Base-by-base conservation (phyloP, 1,284 basidiomycete species). In the Cerrena zonata region DNA sequence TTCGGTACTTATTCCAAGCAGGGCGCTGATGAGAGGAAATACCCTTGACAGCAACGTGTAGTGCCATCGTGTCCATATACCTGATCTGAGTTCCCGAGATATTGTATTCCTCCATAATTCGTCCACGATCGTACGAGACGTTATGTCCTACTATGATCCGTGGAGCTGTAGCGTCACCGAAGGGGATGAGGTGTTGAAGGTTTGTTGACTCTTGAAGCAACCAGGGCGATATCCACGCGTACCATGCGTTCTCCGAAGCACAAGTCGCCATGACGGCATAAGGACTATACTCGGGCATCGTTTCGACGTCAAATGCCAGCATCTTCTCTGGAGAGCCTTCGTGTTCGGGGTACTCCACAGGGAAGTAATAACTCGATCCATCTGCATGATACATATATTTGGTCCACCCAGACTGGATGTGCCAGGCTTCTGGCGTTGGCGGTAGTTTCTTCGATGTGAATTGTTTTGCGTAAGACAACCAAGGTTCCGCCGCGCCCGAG, bases 211-310 rank as follows among this genome's bases (percentile, higher is more conserved):
- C 78, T 11, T 81, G 81, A 4, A 97, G 78, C 3, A 99, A 72
- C 84, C 93, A 95, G 0, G 95, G 95, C 1, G 90, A 94, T 52
- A 97, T 80, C 95, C 96, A 99, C 3, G 84, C 83, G 65, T 99
- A 99, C 94, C 95, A 99, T 1, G 85, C 86, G 34, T 83, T 82
- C 15, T 77, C 74, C 3, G 92, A 86, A 0, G 82, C 89, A 1
- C 94, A 94, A 51, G 87, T 90, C 0, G 96, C 94, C 77, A 99
- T 89, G 62, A 98, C 77, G 1, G 95, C 80, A 60, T 85, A 94
- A 0, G 82, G 83, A 42, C 89, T 85, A 53, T 91, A 78, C 36
- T 80, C 79, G 15, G 93, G 92, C 73, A 99, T 79, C 0, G 91
- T 94, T 69, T 99, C 95, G 45, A 99, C 90, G 66, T 99, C 96